Evolutionary conservation across 257 asterid genomes (phyloP).

Genomic region (Vinca minor): DNA sequence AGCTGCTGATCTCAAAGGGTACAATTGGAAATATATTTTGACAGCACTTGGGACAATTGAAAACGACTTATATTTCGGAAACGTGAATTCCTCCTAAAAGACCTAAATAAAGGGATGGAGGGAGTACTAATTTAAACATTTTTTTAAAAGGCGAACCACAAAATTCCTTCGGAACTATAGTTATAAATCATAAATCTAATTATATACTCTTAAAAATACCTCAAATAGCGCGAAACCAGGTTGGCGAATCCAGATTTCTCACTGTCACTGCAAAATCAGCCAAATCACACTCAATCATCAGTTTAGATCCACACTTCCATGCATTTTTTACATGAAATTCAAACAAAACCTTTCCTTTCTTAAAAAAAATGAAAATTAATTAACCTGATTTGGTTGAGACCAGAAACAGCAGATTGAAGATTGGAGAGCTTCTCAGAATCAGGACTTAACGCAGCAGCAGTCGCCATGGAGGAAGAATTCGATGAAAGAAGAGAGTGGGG

Average conservation of each 20-base stretch:
- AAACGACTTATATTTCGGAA: too few species aligned
- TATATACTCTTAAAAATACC: slow-evolving; percentile 31
- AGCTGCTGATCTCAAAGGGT: too few species aligned
- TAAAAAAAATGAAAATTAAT: neutral
- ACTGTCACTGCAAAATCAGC: slow-evolving; percentile 52
- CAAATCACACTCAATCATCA: neutral
- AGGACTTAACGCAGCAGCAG: slow-evolving; percentile 33
- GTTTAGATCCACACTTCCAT: slow-evolving; percentile 21
- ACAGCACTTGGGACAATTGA: too few species aligned
- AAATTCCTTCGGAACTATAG: neutral
- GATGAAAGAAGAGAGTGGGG: slow-evolving; percentile 1
- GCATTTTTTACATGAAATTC: neutral
- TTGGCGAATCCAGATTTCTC: slow-evolving; percentile 55
- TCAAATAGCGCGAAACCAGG: slow-evolving; percentile 66
- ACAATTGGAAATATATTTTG: too few species aligned
- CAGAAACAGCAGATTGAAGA: slow-evolving; percentile 56
- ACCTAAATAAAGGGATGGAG: too few species aligned
- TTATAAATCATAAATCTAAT: neutral
- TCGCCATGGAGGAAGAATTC: slow-evolving; percentile 32
- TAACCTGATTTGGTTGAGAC: slow-evolving; percentile 72
- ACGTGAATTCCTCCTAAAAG: too few species aligned
- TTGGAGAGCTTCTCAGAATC: slow-evolving; percentile 58
- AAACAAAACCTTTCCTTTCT: neutral
- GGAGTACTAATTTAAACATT: neutral
- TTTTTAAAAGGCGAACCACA: neutral